These are phyloP conservation scores for Polyplosphaeria fusca DNA, from an alignment of 495 filamentous ascomycete genomes.

Conservation along the genomic window DNA sequence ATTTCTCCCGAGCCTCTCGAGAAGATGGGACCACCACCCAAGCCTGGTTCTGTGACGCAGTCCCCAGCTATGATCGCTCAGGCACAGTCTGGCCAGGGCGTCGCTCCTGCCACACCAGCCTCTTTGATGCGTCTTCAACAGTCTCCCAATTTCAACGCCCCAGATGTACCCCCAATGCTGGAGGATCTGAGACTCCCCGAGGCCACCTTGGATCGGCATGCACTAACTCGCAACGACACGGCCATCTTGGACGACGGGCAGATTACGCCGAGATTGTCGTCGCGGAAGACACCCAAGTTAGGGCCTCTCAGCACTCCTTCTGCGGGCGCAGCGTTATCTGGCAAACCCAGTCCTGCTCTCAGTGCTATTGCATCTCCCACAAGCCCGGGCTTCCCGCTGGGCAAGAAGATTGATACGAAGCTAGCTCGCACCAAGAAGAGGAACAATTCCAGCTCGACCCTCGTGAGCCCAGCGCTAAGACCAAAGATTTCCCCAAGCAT, in stretches of 20 bases:
- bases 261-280: constrained; percentile 36
- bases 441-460: constrained; percentile 69
- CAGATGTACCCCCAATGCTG: constrained; percentile 17
- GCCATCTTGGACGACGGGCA: constrained; percentile 15
- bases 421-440: constrained; percentile 60
- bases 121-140: constrained; percentile 38
- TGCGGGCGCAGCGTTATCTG: constrained; percentile 12
- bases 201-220: constrained; percentile 31
- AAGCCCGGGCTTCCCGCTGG: constrained; percentile 17
- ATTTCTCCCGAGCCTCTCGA: constrained; percentile 69
- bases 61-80: constrained; percentile 52
- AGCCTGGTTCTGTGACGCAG: constrained; percentile 47
- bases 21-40: constrained; percentile 71
- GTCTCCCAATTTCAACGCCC: constrained; percentile 19
- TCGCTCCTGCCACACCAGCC: constrained; percentile 38
- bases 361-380: constrained; percentile 32
- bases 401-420: constrained; percentile 36
- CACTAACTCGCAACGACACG: constrained; percentile 29
- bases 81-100: background rate
- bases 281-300: constrained; percentile 41
- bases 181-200: constrained; percentile 44
- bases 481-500: constrained; percentile 94
- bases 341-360: constrained; percentile 28
- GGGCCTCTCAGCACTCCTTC: constrained; percentile 35
- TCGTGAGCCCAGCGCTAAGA: constrained; percentile 75